Evolutionary conservation across 177 flowering plant species (phyloP), one percentile per base, ranked within the genome.

Genomic region (Vitis hybrid): DNA sequence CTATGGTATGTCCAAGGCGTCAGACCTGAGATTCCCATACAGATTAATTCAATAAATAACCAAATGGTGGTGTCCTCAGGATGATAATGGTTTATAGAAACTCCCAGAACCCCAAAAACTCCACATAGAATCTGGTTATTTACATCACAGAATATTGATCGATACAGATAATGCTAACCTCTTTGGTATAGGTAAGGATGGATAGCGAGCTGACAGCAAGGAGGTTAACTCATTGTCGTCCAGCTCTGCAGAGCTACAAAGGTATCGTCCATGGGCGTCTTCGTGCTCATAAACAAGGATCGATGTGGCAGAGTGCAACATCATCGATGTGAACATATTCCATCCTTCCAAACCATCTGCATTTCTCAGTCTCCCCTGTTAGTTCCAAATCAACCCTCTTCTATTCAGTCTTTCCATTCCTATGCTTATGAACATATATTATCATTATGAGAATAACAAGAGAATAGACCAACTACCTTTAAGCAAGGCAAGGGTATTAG

Each of bases 261-360:
- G 80, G 78, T 85, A 93, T 17, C 99, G 82, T 12, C 99, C 99
- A 2, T 72, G 58, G 10, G 96, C 88, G 11, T 49, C 57, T 55
- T 77, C 65, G 13, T 79, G 74, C 81, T 95, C 96, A 56, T 81
- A 91, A 60, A 88, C 89, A 48, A 91, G 88, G 61, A 95, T 40
- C 30, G 30, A 7, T 86, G 78, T 91, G 97, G 59, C 86, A 79
- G 18, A 70, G 77, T 13, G 99, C 99, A 45, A 89, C 92, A 66
- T 95, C 99, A 45, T 95, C 98, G 2, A 95, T 89, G 77, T 93
- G 96, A 34, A 95, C 89, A 70, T 87, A 93, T 62, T 97, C 98
- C 98, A 93, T 90, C 75, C 96, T 87, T 69, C 99, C 98, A 55
- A 90, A 87, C 85, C 86, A 77, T 12, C 81, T 59, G 65, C 90